phyloP scores from a whole-genome alignment of 1,284 basidiomycete species.

The Fistulinella cinereoalba region DNA sequence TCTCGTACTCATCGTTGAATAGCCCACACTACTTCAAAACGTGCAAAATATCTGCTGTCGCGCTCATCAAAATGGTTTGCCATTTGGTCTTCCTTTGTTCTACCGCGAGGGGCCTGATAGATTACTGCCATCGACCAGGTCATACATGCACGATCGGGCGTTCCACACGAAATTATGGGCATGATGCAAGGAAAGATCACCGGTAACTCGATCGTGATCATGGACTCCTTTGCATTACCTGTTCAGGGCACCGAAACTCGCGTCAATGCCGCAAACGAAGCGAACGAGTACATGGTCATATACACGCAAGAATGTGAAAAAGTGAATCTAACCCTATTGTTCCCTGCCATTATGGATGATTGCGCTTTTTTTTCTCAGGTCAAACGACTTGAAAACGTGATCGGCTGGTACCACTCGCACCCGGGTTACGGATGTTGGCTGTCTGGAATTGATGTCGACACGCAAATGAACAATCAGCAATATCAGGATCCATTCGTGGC shows the following conservation, averaged over 20 bases:
- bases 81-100: not conserved
- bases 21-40: constrained; percentile 92
- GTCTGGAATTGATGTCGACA: constrained; percentile 94
- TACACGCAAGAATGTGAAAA: constrained; percentile 80
- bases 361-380: constrained; percentile 46
- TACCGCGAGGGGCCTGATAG: not conserved
- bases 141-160: constrained; percentile 96
- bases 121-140: constrained; percentile 51
- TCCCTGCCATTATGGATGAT: not conserved
- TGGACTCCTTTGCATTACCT: constrained; percentile 96
- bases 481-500: constrained; percentile 97
- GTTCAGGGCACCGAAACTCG: constrained; percentile 99
- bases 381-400: constrained; percentile 80
- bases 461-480: constrained; percentile 92
- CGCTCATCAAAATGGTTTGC: constrained; percentile 95
- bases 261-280: constrained; percentile 95
- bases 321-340: constrained; percentile 38
- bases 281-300: constrained; percentile 98
- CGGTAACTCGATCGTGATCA: constrained; percentile 82
- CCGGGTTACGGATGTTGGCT: constrained; percentile 98
- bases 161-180: constrained; percentile 98
- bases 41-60: constrained; percentile 93
- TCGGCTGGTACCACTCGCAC: constrained; percentile 99
- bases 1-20: constrained; percentile 4
- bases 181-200: constrained; percentile 97